phyloP scores from a whole-genome alignment of 2,329 filamentous ascomycete species.

The Fusarium nelsonii region DNA sequence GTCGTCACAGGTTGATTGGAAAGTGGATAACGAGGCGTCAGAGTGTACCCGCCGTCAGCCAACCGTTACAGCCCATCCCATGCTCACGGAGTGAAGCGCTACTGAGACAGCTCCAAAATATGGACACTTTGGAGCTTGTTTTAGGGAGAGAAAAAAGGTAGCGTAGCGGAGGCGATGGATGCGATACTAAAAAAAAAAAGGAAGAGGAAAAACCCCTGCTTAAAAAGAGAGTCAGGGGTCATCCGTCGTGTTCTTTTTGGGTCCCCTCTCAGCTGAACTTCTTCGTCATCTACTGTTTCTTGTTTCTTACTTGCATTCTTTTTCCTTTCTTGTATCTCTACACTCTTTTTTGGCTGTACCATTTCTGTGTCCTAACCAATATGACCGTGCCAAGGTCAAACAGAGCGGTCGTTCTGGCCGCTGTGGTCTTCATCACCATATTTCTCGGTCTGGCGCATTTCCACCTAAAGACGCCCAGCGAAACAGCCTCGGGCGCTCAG shows the following conservation, averaged over 20 bases:
- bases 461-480: conserved; percentile 22
- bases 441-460: conserved; percentile 33
- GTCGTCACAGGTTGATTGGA: conserved; percentile 22
- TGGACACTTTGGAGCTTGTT: not conserved
- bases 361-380: not conserved
- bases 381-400: conserved; percentile 31
- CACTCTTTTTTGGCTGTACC: not conserved
- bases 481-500: not conserved
- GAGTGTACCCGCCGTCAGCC: conserved; percentile 17
- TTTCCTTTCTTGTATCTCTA: not conserved
- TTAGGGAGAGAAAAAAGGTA: conserved; percentile 11
- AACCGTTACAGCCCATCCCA: conserved; percentile 10
- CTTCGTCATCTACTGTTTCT: not conserved
- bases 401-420: conserved; percentile 29
- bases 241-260: not conserved
- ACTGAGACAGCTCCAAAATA: conserved; percentile 20
- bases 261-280: conserved; percentile 16
- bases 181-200: conserved; percentile 2
- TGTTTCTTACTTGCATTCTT: conserved; percentile 4
- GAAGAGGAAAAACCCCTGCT: not conserved
- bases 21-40: conserved; percentile 32
- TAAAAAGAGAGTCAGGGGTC: conserved; percentile 32
- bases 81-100: conserved; percentile 18
- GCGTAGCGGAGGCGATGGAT: not conserved
- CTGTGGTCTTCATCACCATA: conserved; percentile 29